Conservation (phyloP, 306 rosid species). For the Rosa persica region DNA sequence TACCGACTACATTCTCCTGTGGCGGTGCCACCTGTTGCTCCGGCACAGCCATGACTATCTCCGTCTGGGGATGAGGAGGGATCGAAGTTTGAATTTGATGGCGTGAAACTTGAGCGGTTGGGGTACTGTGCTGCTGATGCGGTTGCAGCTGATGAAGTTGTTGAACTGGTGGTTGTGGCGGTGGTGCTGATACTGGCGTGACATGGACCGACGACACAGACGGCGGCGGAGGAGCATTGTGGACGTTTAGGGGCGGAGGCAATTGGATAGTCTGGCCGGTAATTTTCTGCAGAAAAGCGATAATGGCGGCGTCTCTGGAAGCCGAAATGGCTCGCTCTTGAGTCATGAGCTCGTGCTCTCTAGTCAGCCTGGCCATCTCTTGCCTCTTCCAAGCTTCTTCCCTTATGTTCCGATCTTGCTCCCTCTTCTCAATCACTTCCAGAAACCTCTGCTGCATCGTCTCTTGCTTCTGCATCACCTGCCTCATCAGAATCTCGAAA, state of each 20-base stretch:
- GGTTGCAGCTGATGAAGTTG: not conserved
- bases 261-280: conserved; percentile 43
- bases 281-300: conserved; percentile 45
- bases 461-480: conserved; percentile 51
- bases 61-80: not conserved
- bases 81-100: conserved; percentile 4
- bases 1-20: conserved; percentile 8
- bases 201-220: conserved; percentile 11
- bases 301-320: conserved; percentile 45
- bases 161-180: conserved; percentile 2
- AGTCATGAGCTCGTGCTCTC: conserved; percentile 39
- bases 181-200: not conserved
- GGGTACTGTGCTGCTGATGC: conserved; percentile 11
- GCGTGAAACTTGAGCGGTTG: not conserved
- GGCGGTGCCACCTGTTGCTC: conserved; percentile 20
- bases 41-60: conserved; percentile 11
- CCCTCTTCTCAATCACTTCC: conserved; percentile 48
- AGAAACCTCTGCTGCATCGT: conserved; percentile 46
- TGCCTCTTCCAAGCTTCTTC: conserved; percentile 53
- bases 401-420: conserved; percentile 40
- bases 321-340: conserved; percentile 43
- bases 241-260: conserved; percentile 24
- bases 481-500: conserved; percentile 46
- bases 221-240: conserved; percentile 15
- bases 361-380: conserved; percentile 37